Evolutionary conservation across 352 stramenopile genomes (phyloP).

Genomic region (Pythium sukuiense): DNA sequence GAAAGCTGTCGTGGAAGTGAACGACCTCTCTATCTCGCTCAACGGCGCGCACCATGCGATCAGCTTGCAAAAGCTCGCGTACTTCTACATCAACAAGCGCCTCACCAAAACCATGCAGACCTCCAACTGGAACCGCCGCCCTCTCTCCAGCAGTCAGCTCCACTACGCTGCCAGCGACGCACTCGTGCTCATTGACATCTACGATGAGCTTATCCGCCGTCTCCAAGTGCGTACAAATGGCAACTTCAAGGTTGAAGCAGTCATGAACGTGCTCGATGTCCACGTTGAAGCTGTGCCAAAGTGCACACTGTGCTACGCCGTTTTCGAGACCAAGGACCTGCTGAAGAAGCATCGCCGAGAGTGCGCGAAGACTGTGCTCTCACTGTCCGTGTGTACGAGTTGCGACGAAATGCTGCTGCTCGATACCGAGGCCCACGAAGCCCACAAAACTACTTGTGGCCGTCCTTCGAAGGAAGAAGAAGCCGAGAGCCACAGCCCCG

Average conservation of each 20-base stretch:
- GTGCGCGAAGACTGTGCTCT: constrained; percentile 39
- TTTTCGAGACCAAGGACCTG: constrained; percentile 33
- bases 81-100: constrained; percentile 64
- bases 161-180: constrained; percentile 76
- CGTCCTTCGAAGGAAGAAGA: constrained; percentile 19
- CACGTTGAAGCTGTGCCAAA: constrained; percentile 42
- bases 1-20: constrained; percentile 71
- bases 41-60: constrained; percentile 51
- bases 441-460: constrained; percentile 44
- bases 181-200: constrained; percentile 69
- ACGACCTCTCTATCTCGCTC: constrained; percentile 65
- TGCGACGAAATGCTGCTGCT: constrained; percentile 54
- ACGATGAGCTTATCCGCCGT: constrained; percentile 49
- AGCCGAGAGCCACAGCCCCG: constrained; percentile 13
- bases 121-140: constrained; percentile 76
- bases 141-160: constrained; percentile 51
- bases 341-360: constrained; percentile 53
- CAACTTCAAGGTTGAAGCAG: constrained; percentile 44
- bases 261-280: constrained; percentile 66
- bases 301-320: constrained; percentile 54
- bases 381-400: constrained; percentile 40
- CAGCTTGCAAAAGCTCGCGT: constrained; percentile 79
- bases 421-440: constrained; percentile 39
- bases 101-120: constrained; percentile 79
- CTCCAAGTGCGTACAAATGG: constrained; percentile 30